A percentile compares a stretch with the other conserved stretches of the same genome.
Conservation (phyloP, 179 eudicot species). For the Actinidia chinensis region DNA sequence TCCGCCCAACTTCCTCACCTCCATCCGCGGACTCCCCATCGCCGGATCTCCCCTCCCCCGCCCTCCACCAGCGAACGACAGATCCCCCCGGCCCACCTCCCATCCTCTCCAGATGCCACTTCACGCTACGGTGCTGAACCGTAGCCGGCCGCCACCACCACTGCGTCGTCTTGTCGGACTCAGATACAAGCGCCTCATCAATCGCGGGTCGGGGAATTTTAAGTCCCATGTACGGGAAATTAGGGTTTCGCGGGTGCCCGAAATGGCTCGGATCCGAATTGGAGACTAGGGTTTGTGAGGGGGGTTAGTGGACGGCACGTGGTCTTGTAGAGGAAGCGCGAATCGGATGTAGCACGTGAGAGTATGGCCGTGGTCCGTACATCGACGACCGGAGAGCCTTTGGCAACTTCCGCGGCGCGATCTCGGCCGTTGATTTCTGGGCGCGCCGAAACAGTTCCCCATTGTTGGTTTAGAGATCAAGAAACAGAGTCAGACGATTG, state of each 20-base stretch:
- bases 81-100: slow-evolving; percentile 74
- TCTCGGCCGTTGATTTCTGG: slow-evolving; percentile 40
- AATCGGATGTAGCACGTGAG: slow-evolving; percentile 59
- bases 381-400: slow-evolving; percentile 35
- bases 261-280: slow-evolving; percentile 40
- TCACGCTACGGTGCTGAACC: slow-evolving; percentile 71
- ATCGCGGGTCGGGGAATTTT: slow-evolving; percentile 57
- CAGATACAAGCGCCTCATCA: slow-evolving; percentile 19
- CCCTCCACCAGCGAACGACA: slow-evolving; percentile 68
- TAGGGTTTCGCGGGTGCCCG: slow-evolving; percentile 52
- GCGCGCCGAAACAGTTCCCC: slow-evolving; percentile 55
- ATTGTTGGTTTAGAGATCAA: slow-evolving; percentile 23
- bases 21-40: slow-evolving; percentile 78
- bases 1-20: slow-evolving; percentile 72
- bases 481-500: neutral
- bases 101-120: slow-evolving; percentile 76
- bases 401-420: slow-evolving; percentile 38
- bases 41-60: slow-evolving; percentile 45
- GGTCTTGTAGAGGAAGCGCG: slow-evolving; percentile 61
- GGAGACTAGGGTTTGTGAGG: slow-evolving; percentile 37
- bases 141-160: slow-evolving; percentile 54
- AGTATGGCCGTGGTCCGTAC: slow-evolving; percentile 47
- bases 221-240: slow-evolving; percentile 50
- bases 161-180: slow-evolving; percentile 34
- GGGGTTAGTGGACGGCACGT: slow-evolving; percentile 54